These are phyloP conservation scores for Colletotrichum caudatum DNA, from an alignment of 2,329 filamentous ascomycete species.

Conservation along the genomic window DNA sequence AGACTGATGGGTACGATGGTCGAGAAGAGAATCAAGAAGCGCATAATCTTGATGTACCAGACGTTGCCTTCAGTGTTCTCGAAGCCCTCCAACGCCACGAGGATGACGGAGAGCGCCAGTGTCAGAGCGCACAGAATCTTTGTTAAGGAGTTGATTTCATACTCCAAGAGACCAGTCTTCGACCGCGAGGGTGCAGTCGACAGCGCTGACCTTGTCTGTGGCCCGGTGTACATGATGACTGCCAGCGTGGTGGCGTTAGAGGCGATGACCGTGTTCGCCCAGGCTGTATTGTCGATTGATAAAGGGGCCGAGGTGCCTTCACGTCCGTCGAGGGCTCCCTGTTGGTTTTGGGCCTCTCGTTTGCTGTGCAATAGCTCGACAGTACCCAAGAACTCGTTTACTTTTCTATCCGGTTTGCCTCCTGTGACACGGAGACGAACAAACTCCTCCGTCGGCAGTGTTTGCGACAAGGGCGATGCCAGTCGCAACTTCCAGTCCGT, in stretches of 20 bases:
- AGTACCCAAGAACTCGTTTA: conserved; percentile 95
- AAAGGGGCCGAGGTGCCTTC: conserved; percentile 74
- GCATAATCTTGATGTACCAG: conserved; percentile 98
- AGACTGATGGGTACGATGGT: conserved; percentile 98
- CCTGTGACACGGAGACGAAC: conserved; percentile 78
- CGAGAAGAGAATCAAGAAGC: conserved; percentile 98
- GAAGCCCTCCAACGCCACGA: conserved; percentile 90
- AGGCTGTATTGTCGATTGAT: conserved; percentile 96
- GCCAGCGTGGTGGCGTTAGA: conserved; percentile 91
- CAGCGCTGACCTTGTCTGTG: conserved; percentile 91
- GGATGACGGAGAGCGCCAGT: conserved; percentile 83
- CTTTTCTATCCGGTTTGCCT: conserved; percentile 90
- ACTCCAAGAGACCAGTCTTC: conserved; percentile 92
- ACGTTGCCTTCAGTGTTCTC: conserved; percentile 71
- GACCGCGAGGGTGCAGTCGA: conserved; percentile 93
- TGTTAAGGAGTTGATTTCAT: conserved; percentile 96
- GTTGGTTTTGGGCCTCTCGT: conserved; percentile 60
- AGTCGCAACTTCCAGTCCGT: conserved; percentile 98
- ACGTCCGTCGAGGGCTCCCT: conserved; percentile 51
- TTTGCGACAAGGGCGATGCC: conserved; percentile 87
- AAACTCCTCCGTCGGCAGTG: conserved; percentile 79
- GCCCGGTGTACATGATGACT: conserved; percentile 93
- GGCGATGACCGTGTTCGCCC: conserved; percentile 97
- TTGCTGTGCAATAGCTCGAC: conserved; percentile 76
- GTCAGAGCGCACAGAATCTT: conserved; percentile 96